Conservation (phyloP, 805 yeast species). For the Metschnikowia proteae region DNA sequence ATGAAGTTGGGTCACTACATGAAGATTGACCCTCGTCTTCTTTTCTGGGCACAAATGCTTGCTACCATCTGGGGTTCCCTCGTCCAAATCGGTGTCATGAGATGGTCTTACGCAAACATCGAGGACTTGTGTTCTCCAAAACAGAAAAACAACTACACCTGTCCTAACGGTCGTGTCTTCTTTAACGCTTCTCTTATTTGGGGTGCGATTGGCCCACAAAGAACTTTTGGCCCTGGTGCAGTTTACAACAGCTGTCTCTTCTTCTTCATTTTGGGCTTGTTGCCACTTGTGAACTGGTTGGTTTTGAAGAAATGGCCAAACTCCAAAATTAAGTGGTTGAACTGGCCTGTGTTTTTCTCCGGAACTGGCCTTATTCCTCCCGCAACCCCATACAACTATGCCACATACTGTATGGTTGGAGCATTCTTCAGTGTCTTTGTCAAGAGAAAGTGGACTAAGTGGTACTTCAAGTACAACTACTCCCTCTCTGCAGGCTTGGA, state of each 20-base stretch:
- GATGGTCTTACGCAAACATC: constrained; percentile 40
- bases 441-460: constrained; percentile 40
- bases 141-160: constrained; percentile 32
- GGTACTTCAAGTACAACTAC: constrained; percentile 45
- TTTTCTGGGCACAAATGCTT: constrained; percentile 41
- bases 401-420: constrained; percentile 46
- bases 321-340: constrained; percentile 27
- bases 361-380: constrained; percentile 67
- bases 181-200: constrained; percentile 43
- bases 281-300: constrained; percentile 37
- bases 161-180: constrained; percentile 41
- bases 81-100: constrained; percentile 38
- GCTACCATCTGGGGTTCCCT: constrained; percentile 43
- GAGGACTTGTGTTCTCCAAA: constrained; percentile 31
- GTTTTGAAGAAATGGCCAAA: constrained; percentile 42
- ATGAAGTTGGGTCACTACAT: constrained; percentile 44
- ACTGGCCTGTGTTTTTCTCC: constrained; percentile 42
- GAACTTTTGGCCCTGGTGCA: constrained; percentile 17
- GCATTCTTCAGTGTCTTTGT: constrained; percentile 36
- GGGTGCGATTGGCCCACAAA: constrained; percentile 39
- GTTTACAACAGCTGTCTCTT: constrained; percentile 22
- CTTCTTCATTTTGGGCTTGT: constrained; percentile 37
- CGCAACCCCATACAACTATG: constrained; percentile 66
- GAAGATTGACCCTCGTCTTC: constrained; percentile 38
- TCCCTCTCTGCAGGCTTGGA: constrained; percentile 44